Base-by-base conservation (phyloP, 345 rosid species). In the Nasturtium officinale region DNA sequence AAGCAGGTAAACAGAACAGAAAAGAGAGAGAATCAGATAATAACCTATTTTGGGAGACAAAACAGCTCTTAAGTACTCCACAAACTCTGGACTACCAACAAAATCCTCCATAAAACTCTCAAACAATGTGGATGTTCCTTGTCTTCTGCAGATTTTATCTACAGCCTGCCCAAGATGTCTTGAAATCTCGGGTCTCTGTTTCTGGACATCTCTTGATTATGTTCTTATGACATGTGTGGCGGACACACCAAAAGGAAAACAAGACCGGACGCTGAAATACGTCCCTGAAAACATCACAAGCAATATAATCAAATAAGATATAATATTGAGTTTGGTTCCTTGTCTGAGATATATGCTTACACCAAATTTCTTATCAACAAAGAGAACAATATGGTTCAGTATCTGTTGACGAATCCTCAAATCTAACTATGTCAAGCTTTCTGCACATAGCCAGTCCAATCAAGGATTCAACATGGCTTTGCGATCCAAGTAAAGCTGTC, bases 181-280 rank as follows among this genome's bases (percentile, higher is more conserved):
- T 9, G 89, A 84, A 42, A 95, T 77, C 82, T 83, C 84, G 83
- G 77, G 70, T 81, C 74, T 83, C 89, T 52, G 65, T 82, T 71
- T 83, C 90, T 37, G 72, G 56, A 84, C 97, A 91, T 83, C 88
- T 87, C 85, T 84, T 90, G 58, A 87, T 65, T 80, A 95, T 74
- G 83, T 91, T 90, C 86, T 88, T 95, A 52, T 90, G 97, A 96
- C 97, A 95, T 23, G 89, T 76, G 56, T 87, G 93, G 47, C 92
- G 96, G 16, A 83, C 83, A 65, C 96, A 85, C 99, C 99, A 95
- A 78, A 88, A 86, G 37, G 91, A 85, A 78, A 91, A 48, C 82
- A 89, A 79, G 15, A 95, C 86, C 5, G 96, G 78, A 77, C 99
- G 91, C 74, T 91, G 93, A 81, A 91, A 95, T 25, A 90, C 97